Percentiles rank a stretch among this genome's conserved stretches.
Evolutionary conservation across 139 green algal species (phyloP).

Genomic region (Closterium sp.): DNA sequence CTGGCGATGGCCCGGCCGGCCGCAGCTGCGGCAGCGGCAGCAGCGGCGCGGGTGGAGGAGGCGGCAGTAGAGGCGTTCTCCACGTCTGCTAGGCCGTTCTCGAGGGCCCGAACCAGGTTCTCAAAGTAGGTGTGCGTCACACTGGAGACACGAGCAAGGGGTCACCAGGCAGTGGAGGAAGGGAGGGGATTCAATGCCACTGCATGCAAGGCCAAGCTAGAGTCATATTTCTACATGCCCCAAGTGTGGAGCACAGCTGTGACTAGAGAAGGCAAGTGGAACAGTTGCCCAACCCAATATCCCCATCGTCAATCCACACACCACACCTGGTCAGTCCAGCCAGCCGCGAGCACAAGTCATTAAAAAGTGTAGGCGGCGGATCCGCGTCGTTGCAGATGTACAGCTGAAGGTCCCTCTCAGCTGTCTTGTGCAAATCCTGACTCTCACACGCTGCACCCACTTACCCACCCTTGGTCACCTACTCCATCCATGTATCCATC

Average conservation of each 20-base stretch:
- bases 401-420: background rate
- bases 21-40: background rate
- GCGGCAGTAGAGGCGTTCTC: conserved; percentile 6
- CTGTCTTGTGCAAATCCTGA: background rate
- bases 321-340: conserved; percentile 32
- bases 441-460: background rate
- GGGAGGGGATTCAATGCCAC: too few species aligned
- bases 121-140: conserved; percentile 57
- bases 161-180: background rate
- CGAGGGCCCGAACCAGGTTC: conserved; percentile 53
- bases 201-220: too few species aligned
- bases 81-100: conserved; percentile 53
- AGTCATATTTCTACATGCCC: too few species aligned
- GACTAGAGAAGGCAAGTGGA: too few species aligned
- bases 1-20: background rate
- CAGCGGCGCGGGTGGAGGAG: background rate
- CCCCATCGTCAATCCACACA: too few species aligned
- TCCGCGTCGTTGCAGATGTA: background rate
- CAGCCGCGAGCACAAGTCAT: background rate
- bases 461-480: background rate
- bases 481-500: background rate
- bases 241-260: too few species aligned
- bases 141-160: conserved; percentile 9
- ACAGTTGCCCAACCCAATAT: too few species aligned
- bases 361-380: background rate